Conservation (phyloP, 768 basidiomycete genomes). For the Tulasnella sp. region DNA sequence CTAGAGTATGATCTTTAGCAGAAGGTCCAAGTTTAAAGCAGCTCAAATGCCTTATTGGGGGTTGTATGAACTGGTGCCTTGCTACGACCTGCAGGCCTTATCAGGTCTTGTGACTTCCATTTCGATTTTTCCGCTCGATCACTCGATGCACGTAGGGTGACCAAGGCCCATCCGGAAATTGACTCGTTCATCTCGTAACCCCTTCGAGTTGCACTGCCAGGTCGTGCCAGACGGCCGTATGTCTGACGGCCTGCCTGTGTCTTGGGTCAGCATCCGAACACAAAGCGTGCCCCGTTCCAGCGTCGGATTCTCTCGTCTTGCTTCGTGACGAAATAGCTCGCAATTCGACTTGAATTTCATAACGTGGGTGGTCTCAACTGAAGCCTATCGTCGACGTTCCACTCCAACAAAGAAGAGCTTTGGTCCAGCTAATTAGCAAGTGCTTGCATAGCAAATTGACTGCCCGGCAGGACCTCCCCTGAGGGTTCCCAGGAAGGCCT, state of each 20-base stretch:
- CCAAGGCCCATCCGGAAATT: not conserved
- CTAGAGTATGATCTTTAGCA: not conserved
- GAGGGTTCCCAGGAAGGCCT: slow-evolving; percentile 1
- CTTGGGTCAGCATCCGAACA: not conserved
- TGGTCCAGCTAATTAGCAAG: not conserved
- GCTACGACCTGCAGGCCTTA: slow-evolving; percentile 2
- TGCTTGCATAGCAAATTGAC: not conserved
- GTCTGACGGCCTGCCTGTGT: not conserved
- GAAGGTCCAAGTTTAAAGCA: slow-evolving; percentile 6
- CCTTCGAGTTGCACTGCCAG: not conserved
- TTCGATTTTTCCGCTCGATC: slow-evolving; percentile 1
- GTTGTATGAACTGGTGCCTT: not conserved
- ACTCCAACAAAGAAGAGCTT: not conserved
- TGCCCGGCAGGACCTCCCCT: not conserved
- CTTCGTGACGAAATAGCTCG: not conserved
- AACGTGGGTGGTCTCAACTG: not conserved
- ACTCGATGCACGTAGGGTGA: not conserved
- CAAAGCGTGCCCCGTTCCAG: not conserved
- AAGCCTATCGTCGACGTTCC: not conserved
- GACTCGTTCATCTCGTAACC: not conserved
- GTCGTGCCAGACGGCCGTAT: not conserved
- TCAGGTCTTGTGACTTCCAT: not conserved
- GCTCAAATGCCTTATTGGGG: not conserved
- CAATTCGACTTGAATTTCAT: not conserved
- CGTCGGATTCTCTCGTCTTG: not conserved